Evolutionary conservation across 140 eudicot genomes (phyloP).

Genomic region (Cichorium intybus): DNA sequence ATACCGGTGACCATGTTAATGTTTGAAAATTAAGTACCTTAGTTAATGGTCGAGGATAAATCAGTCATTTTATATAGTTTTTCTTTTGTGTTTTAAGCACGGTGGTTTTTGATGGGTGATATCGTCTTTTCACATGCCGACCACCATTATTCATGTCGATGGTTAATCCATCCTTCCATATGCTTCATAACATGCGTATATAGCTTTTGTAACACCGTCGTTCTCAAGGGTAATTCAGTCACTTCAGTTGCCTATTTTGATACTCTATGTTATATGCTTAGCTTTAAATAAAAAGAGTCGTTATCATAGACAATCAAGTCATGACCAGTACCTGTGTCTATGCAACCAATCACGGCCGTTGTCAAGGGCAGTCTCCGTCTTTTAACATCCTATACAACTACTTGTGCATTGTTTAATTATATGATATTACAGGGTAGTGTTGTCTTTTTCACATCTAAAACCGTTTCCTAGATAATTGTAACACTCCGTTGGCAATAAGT

Average conservation of each 20-base stretch:
- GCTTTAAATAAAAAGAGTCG: constrained; percentile 11
- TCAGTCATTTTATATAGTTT: background rate
- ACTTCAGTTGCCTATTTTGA: background rate
- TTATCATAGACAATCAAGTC: constrained; percentile 15
- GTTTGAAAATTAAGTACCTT: too few species aligned
- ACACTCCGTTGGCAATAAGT: background rate
- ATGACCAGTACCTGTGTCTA: constrained; percentile 3
- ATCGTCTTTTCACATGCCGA: background rate
- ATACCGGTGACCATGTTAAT: too few species aligned
- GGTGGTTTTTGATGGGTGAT: background rate
- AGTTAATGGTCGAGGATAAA: background rate
- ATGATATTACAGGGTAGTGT: background rate
- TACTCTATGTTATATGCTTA: constrained; percentile 7
- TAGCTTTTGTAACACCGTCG: background rate
- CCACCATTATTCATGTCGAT: background rate
- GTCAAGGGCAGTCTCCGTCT: constrained; percentile 8
- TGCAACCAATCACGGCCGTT: background rate
- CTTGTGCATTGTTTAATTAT: background rate
- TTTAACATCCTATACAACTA: background rate
- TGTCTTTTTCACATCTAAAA: background rate
- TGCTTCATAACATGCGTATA: background rate
- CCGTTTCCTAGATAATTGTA: background rate
- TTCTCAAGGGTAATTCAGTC: constrained; percentile 4
- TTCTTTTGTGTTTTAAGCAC: background rate
- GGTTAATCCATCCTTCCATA: background rate